Evolutionary conservation across 2,329 filamentous ascomycete genomes (phyloP), one percentile per base, ranked within the genome.

Genomic region (Fusarium mexicanum): DNA sequence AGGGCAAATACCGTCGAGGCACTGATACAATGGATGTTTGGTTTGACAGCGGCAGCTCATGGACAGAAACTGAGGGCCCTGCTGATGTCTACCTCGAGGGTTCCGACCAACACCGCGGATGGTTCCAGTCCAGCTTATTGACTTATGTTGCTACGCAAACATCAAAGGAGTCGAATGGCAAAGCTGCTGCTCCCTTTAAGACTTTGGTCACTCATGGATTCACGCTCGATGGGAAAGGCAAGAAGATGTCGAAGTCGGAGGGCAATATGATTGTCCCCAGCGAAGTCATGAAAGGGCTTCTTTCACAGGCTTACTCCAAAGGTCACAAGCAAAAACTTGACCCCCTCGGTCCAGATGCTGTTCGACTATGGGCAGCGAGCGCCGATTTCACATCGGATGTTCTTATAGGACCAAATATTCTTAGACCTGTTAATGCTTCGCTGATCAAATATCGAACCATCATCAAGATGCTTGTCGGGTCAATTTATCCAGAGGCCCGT

Each of bases 11-110:
- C 79, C 86, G 89, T 54, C 92, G 96, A 71, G 96, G 96, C 20
- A 93, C 87, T 48, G 96, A 99, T 79, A 99, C 96, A 0, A 99
- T 99, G 96, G 96, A 99, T 81, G 96, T 99, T 16, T 99, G 96
- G 96, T 99, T 99, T 77, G 96, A 99, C 81, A 98, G 96, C 75
- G 96, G 96, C 11, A 98, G 93, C 57, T 98, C 94, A 79, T 99
- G 96, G 96, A 93, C 87, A 8, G 87, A 90, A 79, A 86, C 85
- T 35, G 76, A 82, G 14, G 79, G 81, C 35, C 91, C 81, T 31
- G 94, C 94, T 2, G 95, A 99, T 80, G 89, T 98, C 31, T 98
- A 97, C 80, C 88, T 98, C 6, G 96, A 99, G 84, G 96, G 96
- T 38, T 94, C 93, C 8, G 96, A 99, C 81, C 96, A 99, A 81